These are phyloP conservation scores for Lentithecium fluviatile DNA, from an alignment of 495 filamentous ascomycete genomes.

Conservation along the genomic window DNA sequence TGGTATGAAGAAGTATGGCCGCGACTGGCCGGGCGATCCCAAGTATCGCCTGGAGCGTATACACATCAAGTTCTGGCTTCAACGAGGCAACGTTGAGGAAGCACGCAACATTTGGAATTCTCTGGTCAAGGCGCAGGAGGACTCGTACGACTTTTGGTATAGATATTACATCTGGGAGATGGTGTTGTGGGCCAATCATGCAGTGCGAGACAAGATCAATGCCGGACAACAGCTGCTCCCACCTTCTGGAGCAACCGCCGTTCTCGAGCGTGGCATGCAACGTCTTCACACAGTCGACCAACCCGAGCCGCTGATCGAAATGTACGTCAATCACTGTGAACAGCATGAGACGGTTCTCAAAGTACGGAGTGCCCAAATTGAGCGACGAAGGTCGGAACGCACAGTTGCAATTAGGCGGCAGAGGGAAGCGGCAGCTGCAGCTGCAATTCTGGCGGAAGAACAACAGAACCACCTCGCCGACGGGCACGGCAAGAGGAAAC, in stretches of 20 bases:
- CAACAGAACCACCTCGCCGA: slow-evolving; percentile 35
- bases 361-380: slow-evolving; percentile 66
- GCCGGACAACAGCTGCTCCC: slow-evolving; percentile 39
- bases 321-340: slow-evolving; percentile 80
- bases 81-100: slow-evolving; percentile 64
- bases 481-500: slow-evolving; percentile 62
- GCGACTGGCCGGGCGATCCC: slow-evolving; percentile 77
- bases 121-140: slow-evolving; percentile 63
- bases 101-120: slow-evolving; percentile 74
- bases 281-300: slow-evolving; percentile 70
- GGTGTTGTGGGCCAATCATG: slow-evolving; percentile 58
- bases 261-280: slow-evolving; percentile 71
- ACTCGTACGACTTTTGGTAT: slow-evolving; percentile 90
- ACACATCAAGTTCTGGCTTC: slow-evolving; percentile 83
- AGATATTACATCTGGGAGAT: slow-evolving; percentile 90
- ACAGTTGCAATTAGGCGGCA: slow-evolving; percentile 64
- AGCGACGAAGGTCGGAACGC: slow-evolving; percentile 64
- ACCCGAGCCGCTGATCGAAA: slow-evolving; percentile 85
- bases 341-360: slow-evolving; percentile 76
- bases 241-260: slow-evolving; percentile 66
- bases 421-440: slow-evolving; percentile 56
- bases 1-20: slow-evolving; percentile 72
- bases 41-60: slow-evolving; percentile 85
- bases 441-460: slow-evolving; percentile 49
- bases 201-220: slow-evolving; percentile 27